A percentile compares a stretch with the other conserved stretches of the same genome.
phyloP scores from a whole-genome alignment of 2,329 filamentous ascomycete genomes.

The Claviceps sp. region DNA sequence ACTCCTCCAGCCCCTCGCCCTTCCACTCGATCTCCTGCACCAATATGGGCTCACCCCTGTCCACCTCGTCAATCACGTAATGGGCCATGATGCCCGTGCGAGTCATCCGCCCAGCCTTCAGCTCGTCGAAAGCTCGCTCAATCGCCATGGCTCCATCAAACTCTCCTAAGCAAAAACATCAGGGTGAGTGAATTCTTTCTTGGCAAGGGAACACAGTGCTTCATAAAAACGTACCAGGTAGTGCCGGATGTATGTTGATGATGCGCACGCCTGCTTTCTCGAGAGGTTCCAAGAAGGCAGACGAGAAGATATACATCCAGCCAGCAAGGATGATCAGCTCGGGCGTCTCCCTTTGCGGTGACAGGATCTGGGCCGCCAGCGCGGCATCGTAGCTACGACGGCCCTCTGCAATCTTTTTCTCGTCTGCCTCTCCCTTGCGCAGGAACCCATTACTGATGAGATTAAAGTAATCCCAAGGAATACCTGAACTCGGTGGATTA shows the following conservation, averaged over 20 bases:
- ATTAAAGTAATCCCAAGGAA: constrained; percentile 72
- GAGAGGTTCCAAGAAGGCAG: constrained; percentile 56
- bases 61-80: constrained; percentile 68
- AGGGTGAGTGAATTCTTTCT: no score
- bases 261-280: constrained; percentile 48
- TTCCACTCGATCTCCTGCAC: constrained; percentile 37
- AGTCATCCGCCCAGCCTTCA: constrained; percentile 47
- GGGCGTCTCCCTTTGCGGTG: constrained; percentile 36
- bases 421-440: constrained; percentile 45
- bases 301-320: constrained; percentile 74
- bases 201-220: no score
- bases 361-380: constrained; percentile 53
- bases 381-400: constrained; percentile 62
- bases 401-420: constrained; percentile 37
- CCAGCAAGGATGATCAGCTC: constrained; percentile 71
- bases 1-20: constrained; percentile 48
- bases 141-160: constrained; percentile 72
- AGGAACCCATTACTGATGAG: constrained; percentile 57
- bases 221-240: constrained; percentile 15
- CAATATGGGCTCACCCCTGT: constrained; percentile 59
- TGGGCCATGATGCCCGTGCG: constrained; percentile 83
- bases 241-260: constrained; percentile 73
- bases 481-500: constrained; percentile 22
- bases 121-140: constrained; percentile 62
- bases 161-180: constrained; percentile 29